Conservation (phyloP, 1,284 basidiomycete species). For the Rhodofomes roseus region DNA sequence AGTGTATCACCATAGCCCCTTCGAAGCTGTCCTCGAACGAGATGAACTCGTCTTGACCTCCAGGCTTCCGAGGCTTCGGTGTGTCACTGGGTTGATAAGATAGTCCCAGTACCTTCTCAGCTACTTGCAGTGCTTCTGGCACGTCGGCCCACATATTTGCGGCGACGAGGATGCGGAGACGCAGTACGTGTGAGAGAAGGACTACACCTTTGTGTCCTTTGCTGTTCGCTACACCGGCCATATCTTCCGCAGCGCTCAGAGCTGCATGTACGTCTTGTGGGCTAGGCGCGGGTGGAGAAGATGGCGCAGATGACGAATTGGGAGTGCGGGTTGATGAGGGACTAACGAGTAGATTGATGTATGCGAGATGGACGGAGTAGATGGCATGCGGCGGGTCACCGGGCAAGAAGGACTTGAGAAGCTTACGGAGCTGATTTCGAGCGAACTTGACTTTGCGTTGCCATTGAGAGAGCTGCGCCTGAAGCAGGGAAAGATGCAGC, state of each 20-base stretch:
- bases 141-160: constrained; percentile 51
- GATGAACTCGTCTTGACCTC: constrained; percentile 23
- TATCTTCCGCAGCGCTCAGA: constrained; percentile 38
- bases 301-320: background rate
- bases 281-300: constrained; percentile 12
- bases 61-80: constrained; percentile 18
- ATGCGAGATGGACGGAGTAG: constrained; percentile 51
- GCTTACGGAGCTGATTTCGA: constrained; percentile 49
- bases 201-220: constrained; percentile 42
- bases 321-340: constrained; percentile 13
- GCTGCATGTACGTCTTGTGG: constrained; percentile 36
- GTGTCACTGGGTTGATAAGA: constrained; percentile 28
- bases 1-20: constrained; percentile 43
- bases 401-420: constrained; percentile 44
- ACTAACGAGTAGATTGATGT: constrained; percentile 42
- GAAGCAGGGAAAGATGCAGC: constrained; percentile 53
- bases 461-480: constrained; percentile 50
- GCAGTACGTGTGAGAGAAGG: constrained; percentile 46
- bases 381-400: constrained; percentile 48
- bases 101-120: constrained; percentile 45
- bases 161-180: constrained; percentile 47
- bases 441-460: constrained; percentile 57
- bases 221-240: constrained; percentile 37
- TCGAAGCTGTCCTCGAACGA: constrained; percentile 38
- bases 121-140: constrained; percentile 36